Evolutionary conservation across 345 rosid species (phyloP).

Genomic region (Microcos paniculata): DNA sequence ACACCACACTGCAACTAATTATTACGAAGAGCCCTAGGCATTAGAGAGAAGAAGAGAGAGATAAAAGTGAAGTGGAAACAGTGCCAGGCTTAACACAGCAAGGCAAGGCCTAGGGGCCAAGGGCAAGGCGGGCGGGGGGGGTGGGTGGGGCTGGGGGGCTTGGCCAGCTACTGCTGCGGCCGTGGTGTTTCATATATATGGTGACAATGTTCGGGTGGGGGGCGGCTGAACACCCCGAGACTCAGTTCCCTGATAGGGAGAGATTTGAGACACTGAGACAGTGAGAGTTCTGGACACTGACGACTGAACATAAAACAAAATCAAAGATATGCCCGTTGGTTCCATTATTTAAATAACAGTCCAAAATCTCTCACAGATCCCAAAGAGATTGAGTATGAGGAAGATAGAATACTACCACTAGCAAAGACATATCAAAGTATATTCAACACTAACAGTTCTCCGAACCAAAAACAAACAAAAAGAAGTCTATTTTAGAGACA

Average conservation of each 20-base stretch:
- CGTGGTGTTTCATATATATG: constrained; percentile 26
- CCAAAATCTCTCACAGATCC: constrained; percentile 48
- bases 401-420: background rate
- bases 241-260: constrained; percentile 27
- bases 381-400: constrained; percentile 25
- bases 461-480: background rate
- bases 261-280: constrained; percentile 26
- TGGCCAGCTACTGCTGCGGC: constrained; percentile 19
- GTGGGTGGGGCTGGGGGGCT: constrained; percentile 9
- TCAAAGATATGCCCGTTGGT: constrained; percentile 34
- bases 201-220: constrained; percentile 25
- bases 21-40: constrained; percentile 35
- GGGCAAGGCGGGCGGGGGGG: background rate
- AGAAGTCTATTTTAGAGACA: background rate
- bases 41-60: background rate
- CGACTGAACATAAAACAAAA: constrained; percentile 49
- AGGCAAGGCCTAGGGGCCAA: background rate
- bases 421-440: background rate
- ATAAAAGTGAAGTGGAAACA: background rate
- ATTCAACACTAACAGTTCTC: background rate
- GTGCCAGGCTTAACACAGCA: background rate
- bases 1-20: constrained; percentile 47
- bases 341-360: constrained; percentile 18
- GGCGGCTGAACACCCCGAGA: constrained; percentile 29
- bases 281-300: constrained; percentile 39